Base-by-base conservation (phyloP, 1,284 basidiomycete species). In the Marasmius sp. region DNA sequence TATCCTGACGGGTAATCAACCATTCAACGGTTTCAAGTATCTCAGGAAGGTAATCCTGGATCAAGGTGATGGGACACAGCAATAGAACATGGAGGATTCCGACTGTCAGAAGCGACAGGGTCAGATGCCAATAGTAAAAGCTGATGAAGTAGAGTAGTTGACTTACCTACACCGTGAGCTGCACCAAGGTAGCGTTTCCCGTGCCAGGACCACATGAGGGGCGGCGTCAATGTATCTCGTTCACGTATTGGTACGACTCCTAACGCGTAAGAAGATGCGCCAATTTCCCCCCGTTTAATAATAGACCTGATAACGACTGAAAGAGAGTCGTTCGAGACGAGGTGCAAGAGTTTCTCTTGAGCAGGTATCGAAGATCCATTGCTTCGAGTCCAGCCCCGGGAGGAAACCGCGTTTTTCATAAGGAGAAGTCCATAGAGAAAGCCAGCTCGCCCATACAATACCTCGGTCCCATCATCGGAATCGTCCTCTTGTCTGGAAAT, bases 151-250 rank as follows among this genome's bases (percentile, higher is more conserved):
- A 18, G 16, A 45, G 16, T n/a, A 12, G 6, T 41, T 0, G 34
- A 74, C 81, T 58, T 60, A 82, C 84, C 81, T 59, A 84, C 74
- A 18, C 85, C 85, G 71, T 86, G 84, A 6, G 82, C 83, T 11
- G 72, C 83, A 54, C 85, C 85, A 2, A 86, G 70, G 65, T 86
- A 86, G 22, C 79, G 73, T 66, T 80, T 83, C 16, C 76, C 74
- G 65, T 83, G 80, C 84, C 84, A 85, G 9, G 71, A 74, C 85
- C 84, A 86, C 83, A 85, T 85, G 37, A 85, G 73, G 6, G 81
- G 77, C 0, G 80, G 75, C 3, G 65, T 61, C 59, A 49, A 36
- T 62, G 58, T 20, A 33, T 67, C 34, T 60, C 58, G 33, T 65
- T 27, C 50, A 33, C 50, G 27, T 20, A 12, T 27, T 20, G 20